These are phyloP conservation scores for Oehlia diaphana DNA, from an alignment of 192 early-diverging fungal species.

Conservation along the genomic window DNA sequence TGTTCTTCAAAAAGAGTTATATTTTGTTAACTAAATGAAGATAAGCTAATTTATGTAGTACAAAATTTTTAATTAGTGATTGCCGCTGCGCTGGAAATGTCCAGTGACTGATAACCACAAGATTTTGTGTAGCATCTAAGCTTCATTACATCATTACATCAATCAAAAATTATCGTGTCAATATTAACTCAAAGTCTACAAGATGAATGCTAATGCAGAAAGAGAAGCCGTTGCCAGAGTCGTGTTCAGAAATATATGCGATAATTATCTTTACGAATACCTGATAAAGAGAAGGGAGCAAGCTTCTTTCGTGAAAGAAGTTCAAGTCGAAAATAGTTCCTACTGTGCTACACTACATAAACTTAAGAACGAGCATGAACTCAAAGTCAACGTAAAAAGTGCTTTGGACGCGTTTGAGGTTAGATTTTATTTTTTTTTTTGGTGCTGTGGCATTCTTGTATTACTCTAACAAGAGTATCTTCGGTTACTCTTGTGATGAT, in stretches of 20 bases:
- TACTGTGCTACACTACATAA: slow-evolving; percentile 8
- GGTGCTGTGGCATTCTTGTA: slow-evolving; percentile 8
- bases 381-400: slow-evolving; percentile 10
- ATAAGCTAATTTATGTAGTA: too few species aligned
- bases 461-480: slow-evolving; percentile 28
- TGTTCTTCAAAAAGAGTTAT: too few species aligned
- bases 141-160: too few species aligned
- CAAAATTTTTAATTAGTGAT: too few species aligned
- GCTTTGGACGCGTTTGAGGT: slow-evolving; percentile 26
- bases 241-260: slow-evolving; percentile 12
- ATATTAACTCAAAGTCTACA: too few species aligned
- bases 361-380: slow-evolving; percentile 23
- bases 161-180: too few species aligned
- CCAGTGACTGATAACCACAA: too few species aligned
- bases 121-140: too few species aligned
- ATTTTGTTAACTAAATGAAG: too few species aligned
- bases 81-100: too few species aligned
- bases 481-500: slow-evolving; percentile 29
- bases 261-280: slow-evolving; percentile 32
- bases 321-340: too few species aligned
- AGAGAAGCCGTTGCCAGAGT: slow-evolving; percentile 15
- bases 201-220: too few species aligned
- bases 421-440: slow-evolving; percentile 21
- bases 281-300: slow-evolving; percentile 28
- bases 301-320: not conserved